phyloP scores from a whole-genome alignment of 306 rosid genomes.

The Pyrus communis region DNA sequence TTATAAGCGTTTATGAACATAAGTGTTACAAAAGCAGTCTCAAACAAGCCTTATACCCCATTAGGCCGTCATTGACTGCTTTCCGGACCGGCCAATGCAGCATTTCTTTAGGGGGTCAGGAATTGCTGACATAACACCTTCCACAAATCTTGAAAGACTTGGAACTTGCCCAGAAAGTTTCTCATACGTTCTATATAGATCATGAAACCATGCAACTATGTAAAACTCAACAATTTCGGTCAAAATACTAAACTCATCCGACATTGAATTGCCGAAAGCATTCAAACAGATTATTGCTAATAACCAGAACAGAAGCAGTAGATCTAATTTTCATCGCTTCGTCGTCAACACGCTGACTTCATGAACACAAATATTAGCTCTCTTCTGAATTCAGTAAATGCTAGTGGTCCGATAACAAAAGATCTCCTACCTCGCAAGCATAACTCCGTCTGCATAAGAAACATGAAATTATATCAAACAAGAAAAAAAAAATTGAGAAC shows the following conservation, averaged over 20 bases:
- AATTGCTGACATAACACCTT: too few relatives aligned
- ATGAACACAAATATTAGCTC: not conserved
- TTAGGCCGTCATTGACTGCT: too few relatives aligned
- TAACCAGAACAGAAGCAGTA: not conserved
- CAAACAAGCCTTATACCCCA: too few relatives aligned
- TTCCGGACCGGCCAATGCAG: too few relatives aligned
- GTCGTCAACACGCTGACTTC: not conserved
- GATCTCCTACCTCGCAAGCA: not conserved
- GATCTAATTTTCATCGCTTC: not conserved
- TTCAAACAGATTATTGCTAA: not conserved
- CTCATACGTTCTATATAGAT: not conserved
- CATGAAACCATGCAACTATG: not conserved
- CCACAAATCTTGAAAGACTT: too few relatives aligned
- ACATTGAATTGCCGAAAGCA: not conserved
- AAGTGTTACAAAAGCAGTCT: not conserved
- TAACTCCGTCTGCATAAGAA: slow-evolving; percentile 14
- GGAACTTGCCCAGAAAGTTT: too few relatives aligned
- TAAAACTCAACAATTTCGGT: not conserved
- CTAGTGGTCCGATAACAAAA: not conserved
- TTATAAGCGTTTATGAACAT: too few relatives aligned
- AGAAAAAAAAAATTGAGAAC: not conserved
- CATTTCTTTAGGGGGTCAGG: too few relatives aligned
- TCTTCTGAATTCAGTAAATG: not conserved
- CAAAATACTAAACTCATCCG: not conserved
- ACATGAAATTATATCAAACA: not conserved